phyloP scores from a whole-genome alignment of 2,329 filamentous ascomycete species.

The Neofusicoccum sp. region DNA sequence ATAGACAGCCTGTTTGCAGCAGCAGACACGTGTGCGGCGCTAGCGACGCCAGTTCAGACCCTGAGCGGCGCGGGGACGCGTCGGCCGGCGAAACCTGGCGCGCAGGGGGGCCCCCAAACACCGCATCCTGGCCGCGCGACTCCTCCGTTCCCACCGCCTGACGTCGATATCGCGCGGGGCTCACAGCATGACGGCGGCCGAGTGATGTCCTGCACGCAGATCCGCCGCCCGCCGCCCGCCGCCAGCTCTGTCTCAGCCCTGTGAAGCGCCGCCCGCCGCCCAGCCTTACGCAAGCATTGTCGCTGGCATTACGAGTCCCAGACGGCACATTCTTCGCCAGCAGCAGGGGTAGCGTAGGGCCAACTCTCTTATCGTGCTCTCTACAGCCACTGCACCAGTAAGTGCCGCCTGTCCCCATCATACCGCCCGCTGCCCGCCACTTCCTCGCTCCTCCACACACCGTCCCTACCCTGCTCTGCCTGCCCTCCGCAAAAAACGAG shows the following conservation, averaged over 20 bases:
- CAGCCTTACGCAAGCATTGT: conserved; percentile 10
- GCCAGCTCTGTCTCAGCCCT: conserved; percentile 5
- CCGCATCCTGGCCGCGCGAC: background rate
- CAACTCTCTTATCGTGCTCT: conserved; percentile 9
- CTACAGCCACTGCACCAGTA: conserved; percentile 1
- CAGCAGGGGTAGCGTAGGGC: conserved; percentile 14
- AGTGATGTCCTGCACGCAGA: background rate
- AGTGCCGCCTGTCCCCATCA: conserved; percentile 8
- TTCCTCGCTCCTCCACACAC: background rate
- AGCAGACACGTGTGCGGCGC: conserved; percentile 8
- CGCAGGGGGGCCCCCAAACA: background rate
- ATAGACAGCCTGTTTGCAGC: background rate
- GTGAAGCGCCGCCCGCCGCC: background rate
- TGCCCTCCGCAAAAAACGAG: background rate
- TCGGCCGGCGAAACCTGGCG: conserved; percentile 1
- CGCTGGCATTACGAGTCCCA: conserved; percentile 12
- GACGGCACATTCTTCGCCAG: conserved; percentile 6
- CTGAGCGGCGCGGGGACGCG: conserved; percentile 6
- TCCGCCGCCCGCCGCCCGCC: background rate
- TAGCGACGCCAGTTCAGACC: background rate
- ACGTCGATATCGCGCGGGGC: conserved; percentile 12
- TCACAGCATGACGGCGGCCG: conserved; percentile 1
- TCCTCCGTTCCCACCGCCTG: conserved; percentile 11
- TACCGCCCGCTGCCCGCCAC: background rate
- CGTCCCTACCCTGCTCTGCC: background rate